These are phyloP conservation scores for Aspergillus viridinutans DNA, from an alignment of 2,329 filamentous ascomycete species.

Conservation along the genomic window DNA sequence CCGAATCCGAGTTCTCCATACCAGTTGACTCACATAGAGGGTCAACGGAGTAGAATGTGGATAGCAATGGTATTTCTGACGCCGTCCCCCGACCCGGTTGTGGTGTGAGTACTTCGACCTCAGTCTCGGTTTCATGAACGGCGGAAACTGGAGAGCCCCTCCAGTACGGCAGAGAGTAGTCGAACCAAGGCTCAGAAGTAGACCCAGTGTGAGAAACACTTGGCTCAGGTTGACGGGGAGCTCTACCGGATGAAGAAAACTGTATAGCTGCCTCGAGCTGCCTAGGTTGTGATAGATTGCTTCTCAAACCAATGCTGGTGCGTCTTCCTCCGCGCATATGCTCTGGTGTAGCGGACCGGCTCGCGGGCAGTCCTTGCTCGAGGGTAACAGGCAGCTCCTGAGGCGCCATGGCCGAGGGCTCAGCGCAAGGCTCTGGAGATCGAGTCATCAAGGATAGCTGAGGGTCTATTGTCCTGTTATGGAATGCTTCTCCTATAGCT, in stretches of 20 bases:
- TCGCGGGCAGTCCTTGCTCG: conserved; percentile 24
- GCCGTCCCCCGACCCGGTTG: not conserved
- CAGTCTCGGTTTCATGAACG: not conserved
- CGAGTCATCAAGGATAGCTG: not conserved
- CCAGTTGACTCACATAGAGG: not conserved
- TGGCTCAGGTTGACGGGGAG: not conserved
- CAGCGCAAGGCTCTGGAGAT: not conserved
- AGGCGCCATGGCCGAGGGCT: not conserved
- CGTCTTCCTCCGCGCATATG: conserved; percentile 16
- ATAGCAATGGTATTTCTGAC: not conserved
- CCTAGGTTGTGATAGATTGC: not conserved
- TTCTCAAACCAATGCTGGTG: not conserved
- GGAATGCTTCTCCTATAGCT: not conserved
- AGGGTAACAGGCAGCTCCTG: conserved; percentile 23
- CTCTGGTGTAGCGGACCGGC: conserved; percentile 23
- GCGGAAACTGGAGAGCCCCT: not conserved
- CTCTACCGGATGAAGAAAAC: not conserved
- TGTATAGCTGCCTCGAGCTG: not conserved
- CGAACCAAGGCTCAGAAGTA: not conserved
- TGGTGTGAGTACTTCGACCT: not conserved
- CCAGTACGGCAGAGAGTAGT: not conserved
- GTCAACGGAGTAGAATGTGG: not conserved
- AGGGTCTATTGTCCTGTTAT: not conserved
- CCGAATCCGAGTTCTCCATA: conserved; percentile 15
- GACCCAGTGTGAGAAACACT: not conserved